phyloP scores from a whole-genome alignment of 305 asterid genomes.

The Fraxinus dipetala region DNA sequence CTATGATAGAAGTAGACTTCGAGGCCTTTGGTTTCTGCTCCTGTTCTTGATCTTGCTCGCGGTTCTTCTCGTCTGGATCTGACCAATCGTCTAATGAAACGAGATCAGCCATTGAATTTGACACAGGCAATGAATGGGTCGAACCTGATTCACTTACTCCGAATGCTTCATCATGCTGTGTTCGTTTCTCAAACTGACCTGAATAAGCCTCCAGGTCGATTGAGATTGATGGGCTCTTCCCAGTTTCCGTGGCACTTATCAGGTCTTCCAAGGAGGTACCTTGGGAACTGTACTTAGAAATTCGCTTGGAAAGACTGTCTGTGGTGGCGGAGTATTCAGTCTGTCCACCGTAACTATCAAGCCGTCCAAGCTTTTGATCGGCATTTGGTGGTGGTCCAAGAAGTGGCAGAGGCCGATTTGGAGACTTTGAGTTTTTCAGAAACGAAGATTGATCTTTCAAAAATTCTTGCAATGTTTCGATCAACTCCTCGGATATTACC shows the following conservation, averaged over 20 bases:
- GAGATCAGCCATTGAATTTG: conserved; percentile 55
- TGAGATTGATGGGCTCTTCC: conserved; percentile 53
- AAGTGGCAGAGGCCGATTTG: conserved; percentile 22
- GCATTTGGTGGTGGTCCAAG: conserved; percentile 21
- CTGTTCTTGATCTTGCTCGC: neutral
- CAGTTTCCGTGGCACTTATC: conserved; percentile 60
- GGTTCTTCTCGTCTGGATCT: conserved; percentile 19
- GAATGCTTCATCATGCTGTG: conserved; percentile 40
- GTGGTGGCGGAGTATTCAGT: conserved; percentile 53
- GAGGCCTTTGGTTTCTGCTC: conserved; percentile 18
- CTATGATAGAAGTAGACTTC: conserved; percentile 23
- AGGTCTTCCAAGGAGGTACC: conserved; percentile 70
- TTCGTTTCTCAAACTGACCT: conserved; percentile 23
- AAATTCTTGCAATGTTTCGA: conserved; percentile 70
- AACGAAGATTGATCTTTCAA: conserved; percentile 80
- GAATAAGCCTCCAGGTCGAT: conserved; percentile 71
- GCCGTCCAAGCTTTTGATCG: conserved; percentile 13
- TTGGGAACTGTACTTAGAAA: conserved; percentile 47
- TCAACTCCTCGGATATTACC: conserved; percentile 59
- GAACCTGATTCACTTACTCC: conserved; percentile 56
- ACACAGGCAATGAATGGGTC: conserved; percentile 58
- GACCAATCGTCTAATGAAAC: conserved; percentile 67
- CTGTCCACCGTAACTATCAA: conserved; percentile 39
- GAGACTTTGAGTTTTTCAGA: conserved; percentile 33
- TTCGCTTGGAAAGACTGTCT: conserved; percentile 33